Percentiles rank a stretch among this genome's conserved stretches.
phyloP scores from a whole-genome alignment of 2,329 filamentous ascomycete species.

The Paraphoma sp. region DNA sequence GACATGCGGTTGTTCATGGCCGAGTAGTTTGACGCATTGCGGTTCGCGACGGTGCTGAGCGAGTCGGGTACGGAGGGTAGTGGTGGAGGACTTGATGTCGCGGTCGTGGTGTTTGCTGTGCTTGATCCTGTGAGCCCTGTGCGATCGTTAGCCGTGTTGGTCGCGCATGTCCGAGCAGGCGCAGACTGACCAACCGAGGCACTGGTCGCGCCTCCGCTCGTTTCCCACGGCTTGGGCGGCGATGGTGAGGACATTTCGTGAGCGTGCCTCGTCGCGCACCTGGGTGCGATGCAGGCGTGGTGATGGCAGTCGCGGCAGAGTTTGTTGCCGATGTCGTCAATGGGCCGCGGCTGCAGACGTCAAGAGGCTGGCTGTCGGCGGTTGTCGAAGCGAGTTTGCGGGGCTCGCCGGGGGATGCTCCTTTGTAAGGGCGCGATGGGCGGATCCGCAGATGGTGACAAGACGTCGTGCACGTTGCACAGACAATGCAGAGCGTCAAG shows the following conservation, averaged over 20 bases:
- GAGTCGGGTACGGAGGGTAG: conserved; percentile 82
- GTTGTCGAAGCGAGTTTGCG: conserved; percentile 27
- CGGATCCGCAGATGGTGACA: conserved; percentile 18
- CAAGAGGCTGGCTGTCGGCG: conserved; percentile 20
- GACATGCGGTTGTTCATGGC: conserved; percentile 63
- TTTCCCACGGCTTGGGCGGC: conserved; percentile 98
- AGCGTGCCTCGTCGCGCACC: conserved; percentile 30
- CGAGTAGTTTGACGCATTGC: conserved; percentile 85
- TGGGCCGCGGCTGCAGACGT: conserved; percentile 15
- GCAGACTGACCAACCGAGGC: conserved; percentile 46
- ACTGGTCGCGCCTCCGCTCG: conserved; percentile 66
- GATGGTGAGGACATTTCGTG: conserved; percentile 67
- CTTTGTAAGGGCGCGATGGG: conserved; percentile 5
- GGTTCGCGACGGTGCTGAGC: conserved; percentile 80
- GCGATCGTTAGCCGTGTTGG: conserved; percentile 29
- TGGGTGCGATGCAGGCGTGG: conserved; percentile 19
- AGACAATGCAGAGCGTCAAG: not conserved
- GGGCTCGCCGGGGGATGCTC: conserved; percentile 24
- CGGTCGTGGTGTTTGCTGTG: conserved; percentile 52
- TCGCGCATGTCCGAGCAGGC: conserved; percentile 16
- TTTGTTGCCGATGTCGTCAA: conserved; percentile 10
- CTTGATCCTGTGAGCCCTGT: conserved; percentile 43
- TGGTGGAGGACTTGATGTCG: conserved; percentile 62
- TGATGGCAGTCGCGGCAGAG: conserved; percentile 7
- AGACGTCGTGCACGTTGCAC: not conserved